Evolutionary conservation across 495 filamentous ascomycete genomes (phyloP).

Genomic region (Penicillium tannophilum): DNA sequence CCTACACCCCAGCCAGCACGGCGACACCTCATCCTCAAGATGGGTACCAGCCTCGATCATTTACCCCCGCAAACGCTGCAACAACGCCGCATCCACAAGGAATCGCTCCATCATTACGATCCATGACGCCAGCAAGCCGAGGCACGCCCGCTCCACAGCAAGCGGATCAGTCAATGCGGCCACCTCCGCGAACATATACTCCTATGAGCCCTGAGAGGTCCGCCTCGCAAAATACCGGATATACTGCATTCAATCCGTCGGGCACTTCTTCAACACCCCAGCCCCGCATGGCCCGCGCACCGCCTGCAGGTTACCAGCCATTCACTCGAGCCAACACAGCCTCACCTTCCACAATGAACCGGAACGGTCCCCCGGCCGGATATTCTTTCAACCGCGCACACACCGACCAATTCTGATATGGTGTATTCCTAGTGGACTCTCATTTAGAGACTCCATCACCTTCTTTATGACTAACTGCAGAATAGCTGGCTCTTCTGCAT

Average conservation of each 20-base stretch:
- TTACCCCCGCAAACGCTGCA: constrained; percentile 19
- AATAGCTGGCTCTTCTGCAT: constrained; percentile 27
- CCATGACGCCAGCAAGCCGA: constrained; percentile 28
- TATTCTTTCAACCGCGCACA: constrained; percentile 28
- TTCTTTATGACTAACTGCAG: constrained; percentile 18
- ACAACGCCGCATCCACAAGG: constrained; percentile 10
- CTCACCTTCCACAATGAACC: constrained; percentile 27
- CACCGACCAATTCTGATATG: constrained; percentile 28
- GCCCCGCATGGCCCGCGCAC: constrained; percentile 12
- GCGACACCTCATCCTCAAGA: not conserved
- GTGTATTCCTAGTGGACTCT: not conserved
- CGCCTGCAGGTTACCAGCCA: constrained; percentile 18
- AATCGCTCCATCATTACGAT: constrained; percentile 9
- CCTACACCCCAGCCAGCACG: not conserved
- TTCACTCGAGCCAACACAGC: constrained; percentile 28
- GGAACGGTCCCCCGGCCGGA: constrained; percentile 25
- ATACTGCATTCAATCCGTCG: constrained; percentile 26
- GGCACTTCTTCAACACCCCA: constrained; percentile 14
- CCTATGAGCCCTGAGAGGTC: constrained; percentile 15
- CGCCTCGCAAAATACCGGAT: constrained; percentile 14
- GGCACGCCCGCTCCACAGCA: constrained; percentile 17
- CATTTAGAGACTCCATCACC: not conserved
- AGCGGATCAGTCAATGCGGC: constrained; percentile 7
- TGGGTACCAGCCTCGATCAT: constrained; percentile 6
- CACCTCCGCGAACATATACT: constrained; percentile 15